Evolutionary conservation across 129 eudicot species (phyloP).

Genomic region (Mikania micrantha): DNA sequence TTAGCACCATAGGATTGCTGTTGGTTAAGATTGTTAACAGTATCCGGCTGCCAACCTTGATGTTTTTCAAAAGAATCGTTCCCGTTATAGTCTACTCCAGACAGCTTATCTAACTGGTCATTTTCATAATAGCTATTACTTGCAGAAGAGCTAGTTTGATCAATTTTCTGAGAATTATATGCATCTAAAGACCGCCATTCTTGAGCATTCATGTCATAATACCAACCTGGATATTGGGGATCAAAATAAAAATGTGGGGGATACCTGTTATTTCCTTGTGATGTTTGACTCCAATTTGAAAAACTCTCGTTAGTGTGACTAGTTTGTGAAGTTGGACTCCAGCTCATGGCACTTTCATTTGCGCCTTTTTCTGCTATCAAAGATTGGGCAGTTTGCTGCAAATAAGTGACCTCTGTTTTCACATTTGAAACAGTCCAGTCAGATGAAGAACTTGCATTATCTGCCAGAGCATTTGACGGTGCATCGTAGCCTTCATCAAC

Average conservation of each 20-base stretch:
- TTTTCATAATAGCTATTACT: slow-evolving; percentile 33
- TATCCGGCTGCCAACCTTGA: slow-evolving; percentile 42
- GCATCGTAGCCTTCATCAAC: slow-evolving; percentile 41
- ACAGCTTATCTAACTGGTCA: slow-evolving; percentile 28
- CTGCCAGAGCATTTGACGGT: slow-evolving; percentile 26
- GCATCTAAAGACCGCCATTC: slow-evolving; percentile 72
- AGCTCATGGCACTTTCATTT: slow-evolving; percentile 45
- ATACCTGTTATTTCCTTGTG: slow-evolving; percentile 52
- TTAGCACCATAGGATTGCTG: slow-evolving; percentile 22
- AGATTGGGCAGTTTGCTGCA: slow-evolving; percentile 59
- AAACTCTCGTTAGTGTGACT: slow-evolving; percentile 32
- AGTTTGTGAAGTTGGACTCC: slow-evolving; percentile 52
- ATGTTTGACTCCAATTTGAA: slow-evolving; percentile 51
- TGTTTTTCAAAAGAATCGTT: slow-evolving; percentile 34
- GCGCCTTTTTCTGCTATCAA: slow-evolving; percentile 39
- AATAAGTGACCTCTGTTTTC: slow-evolving; percentile 50
- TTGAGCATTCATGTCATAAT: slow-evolving; percentile 67
- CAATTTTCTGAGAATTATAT: slow-evolving; percentile 34
- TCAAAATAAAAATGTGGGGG: slow-evolving; percentile 94
- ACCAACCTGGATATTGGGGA: slow-evolving; percentile 97
- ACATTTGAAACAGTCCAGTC: slow-evolving; percentile 36
- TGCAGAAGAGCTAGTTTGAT: slow-evolving; percentile 39
- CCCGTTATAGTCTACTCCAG: slow-evolving; percentile 41
- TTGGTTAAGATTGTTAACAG: slow-evolving; percentile 2
- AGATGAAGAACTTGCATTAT: slow-evolving; percentile 25